Evolutionary conservation across 768 basidiomycete species (phyloP).

Genomic region (Rubroboletus satanas): DNA sequence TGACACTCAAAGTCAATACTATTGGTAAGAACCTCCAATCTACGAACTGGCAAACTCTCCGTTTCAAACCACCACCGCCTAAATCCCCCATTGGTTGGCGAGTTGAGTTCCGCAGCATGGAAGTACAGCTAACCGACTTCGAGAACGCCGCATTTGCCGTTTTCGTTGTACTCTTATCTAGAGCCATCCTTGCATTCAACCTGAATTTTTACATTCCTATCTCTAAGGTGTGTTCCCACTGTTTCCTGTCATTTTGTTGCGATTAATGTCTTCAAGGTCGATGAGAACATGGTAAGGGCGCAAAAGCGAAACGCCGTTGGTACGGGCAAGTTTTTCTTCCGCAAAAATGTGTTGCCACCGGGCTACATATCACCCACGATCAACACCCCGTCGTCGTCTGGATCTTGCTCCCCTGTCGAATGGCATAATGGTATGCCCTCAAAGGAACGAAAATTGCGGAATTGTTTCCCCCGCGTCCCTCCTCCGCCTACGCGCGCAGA

Average conservation of each 20-base stretch:
- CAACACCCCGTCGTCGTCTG: constrained; percentile 46
- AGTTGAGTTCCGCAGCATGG: constrained; percentile 98
- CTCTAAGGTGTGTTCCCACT: constrained; percentile 62
- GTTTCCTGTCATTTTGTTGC: not conserved
- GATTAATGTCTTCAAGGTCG: constrained; percentile 56
- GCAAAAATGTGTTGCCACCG: constrained; percentile 74
- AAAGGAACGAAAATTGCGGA: constrained; percentile 66
- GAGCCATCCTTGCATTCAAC: constrained; percentile 88
- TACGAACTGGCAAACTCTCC: constrained; percentile 98
- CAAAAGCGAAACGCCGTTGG: constrained; percentile 77
- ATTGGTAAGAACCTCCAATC: constrained; percentile 87
- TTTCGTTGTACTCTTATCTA: constrained; percentile 90
- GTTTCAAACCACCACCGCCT: constrained; percentile 97
- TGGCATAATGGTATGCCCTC: constrained; percentile 31
- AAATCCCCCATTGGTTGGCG: constrained; percentile 94
- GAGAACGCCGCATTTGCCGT: constrained; percentile 97
- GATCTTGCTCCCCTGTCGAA: constrained; percentile 35
- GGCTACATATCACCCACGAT: constrained; percentile 36
- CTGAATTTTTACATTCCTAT: constrained; percentile 97
- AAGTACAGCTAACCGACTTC: constrained; percentile 97
- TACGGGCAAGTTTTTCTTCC: constrained; percentile 82
- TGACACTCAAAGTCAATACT: not conserved
- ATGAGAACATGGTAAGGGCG: constrained; percentile 92
- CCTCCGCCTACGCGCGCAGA: constrained; percentile 50
- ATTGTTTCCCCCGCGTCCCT: constrained; percentile 60